Percentiles rank a stretch among this genome's conserved stretches.
Evolutionary conservation across 202 grass and related monocot genomes (phyloP).

Genomic region (Brachypodium distachyon): DNA sequence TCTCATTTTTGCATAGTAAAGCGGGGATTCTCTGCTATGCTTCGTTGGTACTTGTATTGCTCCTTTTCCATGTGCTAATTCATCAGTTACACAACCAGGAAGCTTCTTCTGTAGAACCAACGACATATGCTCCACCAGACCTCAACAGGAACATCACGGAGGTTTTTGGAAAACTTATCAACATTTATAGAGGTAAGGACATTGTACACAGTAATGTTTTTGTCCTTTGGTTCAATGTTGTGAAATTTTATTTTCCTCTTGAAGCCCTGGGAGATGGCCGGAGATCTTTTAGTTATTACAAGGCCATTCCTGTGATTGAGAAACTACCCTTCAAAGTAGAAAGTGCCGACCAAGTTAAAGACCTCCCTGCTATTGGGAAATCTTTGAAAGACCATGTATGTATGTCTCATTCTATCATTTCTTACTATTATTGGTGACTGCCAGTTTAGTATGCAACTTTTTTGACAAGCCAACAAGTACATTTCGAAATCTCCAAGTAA

Average conservation of each 20-base stretch:
- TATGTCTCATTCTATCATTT: slow-evolving; percentile 12
- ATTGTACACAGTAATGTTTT: not conserved
- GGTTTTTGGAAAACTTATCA: slow-evolving; percentile 86
- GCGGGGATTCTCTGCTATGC: not conserved
- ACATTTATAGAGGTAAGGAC: slow-evolving; percentile 76
- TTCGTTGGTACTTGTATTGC: not conserved
- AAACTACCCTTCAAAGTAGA: slow-evolving; percentile 88
- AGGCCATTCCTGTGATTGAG: slow-evolving; percentile 86
- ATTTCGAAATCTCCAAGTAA: not conserved
- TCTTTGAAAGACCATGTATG: slow-evolving; percentile 91
- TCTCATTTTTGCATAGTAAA: not conserved
- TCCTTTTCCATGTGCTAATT: not conserved
- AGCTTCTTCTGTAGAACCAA: slow-evolving; percentile 37
- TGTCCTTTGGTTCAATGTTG: not conserved
- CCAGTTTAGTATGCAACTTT: not conserved
- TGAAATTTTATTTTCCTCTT: slow-evolving; percentile 3
- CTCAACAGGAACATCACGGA: slow-evolving; percentile 80
- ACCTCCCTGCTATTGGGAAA: slow-evolving; percentile 86
- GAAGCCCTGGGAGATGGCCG: slow-evolving; percentile 91
- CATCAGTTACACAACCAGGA: slow-evolving; percentile 31
- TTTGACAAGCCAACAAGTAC: not conserved
- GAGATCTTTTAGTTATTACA: slow-evolving; percentile 98
- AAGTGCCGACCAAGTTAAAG: slow-evolving; percentile 75
- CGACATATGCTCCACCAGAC: slow-evolving; percentile 59
- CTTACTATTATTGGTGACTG: not conserved